Conservation (phyloP, 176 grass and related monocot genomes). For the Rhynchospora breviuscula region DNA sequence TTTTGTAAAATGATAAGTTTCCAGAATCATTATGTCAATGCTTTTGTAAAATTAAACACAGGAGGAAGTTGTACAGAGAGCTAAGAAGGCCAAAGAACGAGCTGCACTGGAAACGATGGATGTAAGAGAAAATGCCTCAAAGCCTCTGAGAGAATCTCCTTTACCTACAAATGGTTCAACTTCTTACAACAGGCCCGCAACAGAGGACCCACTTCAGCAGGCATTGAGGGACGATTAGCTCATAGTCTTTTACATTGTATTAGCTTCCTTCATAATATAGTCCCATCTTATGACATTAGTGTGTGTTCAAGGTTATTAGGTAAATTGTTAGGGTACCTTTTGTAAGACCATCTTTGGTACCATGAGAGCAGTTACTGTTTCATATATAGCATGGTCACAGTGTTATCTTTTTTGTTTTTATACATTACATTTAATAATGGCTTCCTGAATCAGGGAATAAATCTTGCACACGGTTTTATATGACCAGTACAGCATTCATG, state of each 20-base stretch:
- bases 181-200: conserved; percentile 32
- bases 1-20: background rate
- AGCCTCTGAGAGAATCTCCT: conserved; percentile 33
- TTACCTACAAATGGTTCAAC: conserved; percentile 13
- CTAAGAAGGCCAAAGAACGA: conserved; percentile 86
- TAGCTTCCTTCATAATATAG: conserved; percentile 5
- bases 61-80: conserved; percentile 89
- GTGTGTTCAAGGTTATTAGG: background rate
- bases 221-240: conserved; percentile 33
- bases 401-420: background rate
- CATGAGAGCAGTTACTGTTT: background rate
- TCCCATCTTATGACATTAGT: background rate
- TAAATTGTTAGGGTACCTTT: conserved; percentile 10
- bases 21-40: background rate
- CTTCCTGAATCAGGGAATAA: background rate
- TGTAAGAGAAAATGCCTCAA: conserved; percentile 30
- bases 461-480: background rate
- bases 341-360: background rate
- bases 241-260: background rate
- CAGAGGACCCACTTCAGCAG: conserved; percentile 36
- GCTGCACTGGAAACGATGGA: conserved; percentile 58
- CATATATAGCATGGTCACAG: background rate
- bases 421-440: background rate
- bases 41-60: conserved; percentile 26
- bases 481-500: background rate